Base-by-base conservation (phyloP, 768 basidiomycete genomes). In the Trametes villosa region DNA sequence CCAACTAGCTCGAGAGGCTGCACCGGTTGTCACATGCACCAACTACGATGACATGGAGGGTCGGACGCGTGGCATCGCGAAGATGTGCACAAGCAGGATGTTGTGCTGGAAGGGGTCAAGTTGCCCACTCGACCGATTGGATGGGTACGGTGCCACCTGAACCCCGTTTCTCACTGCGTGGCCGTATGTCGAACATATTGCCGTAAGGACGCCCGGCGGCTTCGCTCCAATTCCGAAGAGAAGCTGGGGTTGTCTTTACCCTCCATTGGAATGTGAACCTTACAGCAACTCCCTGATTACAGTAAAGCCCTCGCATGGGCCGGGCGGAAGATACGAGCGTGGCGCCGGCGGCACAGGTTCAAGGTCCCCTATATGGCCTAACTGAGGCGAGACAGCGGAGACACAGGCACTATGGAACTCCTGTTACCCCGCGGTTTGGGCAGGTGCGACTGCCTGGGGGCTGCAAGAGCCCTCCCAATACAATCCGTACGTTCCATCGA, bases 151-250 rank as follows among this genome's bases (percentile, higher is more conserved):
- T 44, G 48, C 56, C 33, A 48, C 18, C 60, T 50, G 60, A 52
- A 48, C 51, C 52, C 44, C 52, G 53, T 60, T 53, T 47, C 53
- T 60, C 51, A 54, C 51, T 55, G 26, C 40, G 13, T 47, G 52
- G 52, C 18, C 42, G 34, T 48, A 41, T 52, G 60, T 61, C 53
- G 47, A 55, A 50, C 31, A 7, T 24, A 42, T 55, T 61, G 60
- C 60, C 60, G 60, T 61, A 61, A 61, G 47, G 42, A 48, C 53
- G 34, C 52, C 52, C 45, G 41, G 36, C 15, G 30, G 60, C 53
- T 61, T 61, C 40, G 29, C 41, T 20, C 17, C 53, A 61, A 55
- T 57, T 41, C 60, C 60, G 60, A 62, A 62, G 30, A 62, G 60
- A 62, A 62, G 54, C 54, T 36, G 53, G 27, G 31, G 29, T 38